These are phyloP conservation scores for Alternaria consortialis DNA, from an alignment of 2,329 filamentous ascomycete genomes.

Conservation along the genomic window DNA sequence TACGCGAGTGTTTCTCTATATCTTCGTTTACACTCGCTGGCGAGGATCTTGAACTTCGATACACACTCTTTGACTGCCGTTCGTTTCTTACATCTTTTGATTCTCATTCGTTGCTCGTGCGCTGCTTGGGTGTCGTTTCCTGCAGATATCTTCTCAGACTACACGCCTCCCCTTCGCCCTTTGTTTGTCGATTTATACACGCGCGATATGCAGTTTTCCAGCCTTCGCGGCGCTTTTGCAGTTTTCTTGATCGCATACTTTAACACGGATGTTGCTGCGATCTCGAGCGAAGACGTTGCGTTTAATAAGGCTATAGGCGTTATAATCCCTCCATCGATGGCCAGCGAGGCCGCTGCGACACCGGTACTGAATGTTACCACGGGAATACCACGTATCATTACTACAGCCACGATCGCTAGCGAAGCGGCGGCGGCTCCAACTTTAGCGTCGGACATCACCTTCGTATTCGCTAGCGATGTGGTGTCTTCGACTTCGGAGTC, in stretches of 20 bases:
- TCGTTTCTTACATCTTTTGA: neutral
- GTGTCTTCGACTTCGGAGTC: neutral
- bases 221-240: conserved; percentile 20
- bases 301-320: conserved; percentile 3
- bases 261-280: conserved; percentile 18
- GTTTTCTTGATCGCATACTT: conserved; percentile 28
- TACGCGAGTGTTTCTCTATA: neutral
- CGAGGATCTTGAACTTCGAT: neutral
- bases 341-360: neutral
- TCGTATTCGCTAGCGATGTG: neutral
- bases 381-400: neutral
- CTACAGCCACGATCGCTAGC: neutral
- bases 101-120: neutral
- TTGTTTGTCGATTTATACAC: neutral
- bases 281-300: conserved; percentile 6
- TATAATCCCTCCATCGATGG: conserved; percentile 5
- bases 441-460: neutral
- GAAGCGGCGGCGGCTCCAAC: neutral
- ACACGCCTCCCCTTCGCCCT: neutral
- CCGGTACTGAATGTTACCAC: neutral
- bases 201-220: conserved; percentile 23
- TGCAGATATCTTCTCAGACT: neutral
- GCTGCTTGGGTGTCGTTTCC: neutral
- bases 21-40: conserved; percentile 11
- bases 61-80: neutral